Evolutionary conservation across 2,329 filamentous ascomycete genomes (phyloP).

Genomic region (Verticillium tricorpus): DNA sequence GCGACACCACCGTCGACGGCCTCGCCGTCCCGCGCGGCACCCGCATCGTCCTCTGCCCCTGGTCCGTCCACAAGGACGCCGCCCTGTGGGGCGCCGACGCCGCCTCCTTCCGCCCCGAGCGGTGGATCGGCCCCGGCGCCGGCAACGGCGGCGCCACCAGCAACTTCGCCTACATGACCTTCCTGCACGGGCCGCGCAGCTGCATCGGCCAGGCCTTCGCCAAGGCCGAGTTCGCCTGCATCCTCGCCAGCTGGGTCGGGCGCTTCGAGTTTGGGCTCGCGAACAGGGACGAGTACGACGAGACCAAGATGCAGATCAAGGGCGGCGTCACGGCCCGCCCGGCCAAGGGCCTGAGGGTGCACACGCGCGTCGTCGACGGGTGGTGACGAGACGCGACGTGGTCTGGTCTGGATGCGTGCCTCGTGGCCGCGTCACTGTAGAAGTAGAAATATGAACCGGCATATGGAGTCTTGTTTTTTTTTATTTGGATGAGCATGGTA

Average conservation of each 20-base stretch:
- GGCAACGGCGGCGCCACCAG: conserved; percentile 64
- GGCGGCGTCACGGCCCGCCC: conserved; percentile 69
- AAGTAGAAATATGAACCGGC: no score
- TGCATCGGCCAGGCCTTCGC: conserved; percentile 84
- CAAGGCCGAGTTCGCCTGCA: conserved; percentile 76
- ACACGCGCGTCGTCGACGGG: conserved; percentile 60
- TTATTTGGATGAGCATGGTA: no score
- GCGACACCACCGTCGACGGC: conserved; percentile 62
- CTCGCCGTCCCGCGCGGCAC: conserved; percentile 67
- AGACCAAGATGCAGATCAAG: conserved; percentile 63
- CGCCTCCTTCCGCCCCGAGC: conserved; percentile 69
- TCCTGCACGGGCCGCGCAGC: conserved; percentile 78
- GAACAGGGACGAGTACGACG: conserved; percentile 58
- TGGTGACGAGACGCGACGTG: conserved; percentile 40
- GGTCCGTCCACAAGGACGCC: conserved; percentile 65
- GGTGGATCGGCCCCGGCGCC: conserved; percentile 56
- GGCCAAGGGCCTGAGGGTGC: conserved; percentile 66
- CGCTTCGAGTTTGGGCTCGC: conserved; percentile 61
- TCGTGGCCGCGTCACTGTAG: no score
- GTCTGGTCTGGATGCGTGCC: no score
- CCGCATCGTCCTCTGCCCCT: conserved; percentile 57
- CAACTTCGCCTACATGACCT: conserved; percentile 77
- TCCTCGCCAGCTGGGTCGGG: conserved; percentile 74
- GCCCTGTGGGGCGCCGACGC: conserved; percentile 75
- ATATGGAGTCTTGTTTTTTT: no score